A percentile compares a stretch with the other conserved stretches of the same genome.
These are phyloP conservation scores for Aspergillus cavernicola DNA, from an alignment of 495 filamentous ascomycete species.

Conservation along the genomic window DNA sequence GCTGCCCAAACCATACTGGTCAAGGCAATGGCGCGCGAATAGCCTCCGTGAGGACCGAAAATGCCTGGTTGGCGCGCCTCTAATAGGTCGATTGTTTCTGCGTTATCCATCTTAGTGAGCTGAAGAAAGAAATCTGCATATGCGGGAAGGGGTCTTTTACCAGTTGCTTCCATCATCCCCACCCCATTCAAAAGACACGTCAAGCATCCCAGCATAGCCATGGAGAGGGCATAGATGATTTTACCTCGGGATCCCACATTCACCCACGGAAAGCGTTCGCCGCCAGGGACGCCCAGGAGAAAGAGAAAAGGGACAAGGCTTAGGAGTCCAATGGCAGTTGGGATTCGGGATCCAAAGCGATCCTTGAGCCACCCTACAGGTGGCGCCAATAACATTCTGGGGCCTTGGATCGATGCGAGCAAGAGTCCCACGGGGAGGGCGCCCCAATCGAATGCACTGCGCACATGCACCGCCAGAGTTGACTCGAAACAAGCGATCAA, in stretches of 20 bases:
- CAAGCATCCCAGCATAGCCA: slow-evolving; percentile 21
- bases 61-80: slow-evolving; percentile 24
- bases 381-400: slow-evolving; percentile 24
- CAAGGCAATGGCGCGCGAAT: slow-evolving; percentile 35
- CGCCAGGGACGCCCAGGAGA: slow-evolving; percentile 22
- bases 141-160: no score
- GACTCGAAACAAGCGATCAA: slow-evolving; percentile 27
- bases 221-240: slow-evolving; percentile 19
- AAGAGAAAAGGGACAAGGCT: slow-evolving; percentile 19
- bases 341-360: slow-evolving; percentile 19
- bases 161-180: slow-evolving; percentile 30
- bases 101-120: neutral
- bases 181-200: slow-evolving; percentile 25
- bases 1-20: slow-evolving; percentile 33
- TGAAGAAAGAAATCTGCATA: no score
- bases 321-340: slow-evolving; percentile 25
- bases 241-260: slow-evolving; percentile 14
- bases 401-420: slow-evolving; percentile 28
- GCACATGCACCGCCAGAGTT: slow-evolving; percentile 30
- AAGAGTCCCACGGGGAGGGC: slow-evolving; percentile 26
- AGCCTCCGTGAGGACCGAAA: slow-evolving; percentile 34
- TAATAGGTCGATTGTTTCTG: slow-evolving; percentile 21
- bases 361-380: slow-evolving; percentile 30
- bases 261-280: slow-evolving; percentile 17
- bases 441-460: slow-evolving; percentile 29